Evolutionary conservation across 768 basidiomycete species (phyloP), one percentile per base, ranked within the genome.

Genomic region (Boletellus ananas): DNA sequence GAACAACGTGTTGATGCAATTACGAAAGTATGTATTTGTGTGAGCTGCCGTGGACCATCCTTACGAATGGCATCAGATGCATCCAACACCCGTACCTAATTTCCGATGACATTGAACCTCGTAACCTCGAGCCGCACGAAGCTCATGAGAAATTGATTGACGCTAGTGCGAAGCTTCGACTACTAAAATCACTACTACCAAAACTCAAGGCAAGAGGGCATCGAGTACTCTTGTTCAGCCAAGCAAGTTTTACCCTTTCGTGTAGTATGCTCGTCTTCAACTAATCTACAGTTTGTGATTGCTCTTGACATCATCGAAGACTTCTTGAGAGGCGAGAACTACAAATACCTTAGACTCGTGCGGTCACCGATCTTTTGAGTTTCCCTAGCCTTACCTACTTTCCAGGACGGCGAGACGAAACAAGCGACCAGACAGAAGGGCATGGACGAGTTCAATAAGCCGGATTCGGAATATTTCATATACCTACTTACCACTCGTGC

Each of bases 381-480:
- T 5, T 18, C 34, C 55, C 46, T 53, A 17, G 36, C 53, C 39
- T 57, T 27, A 61, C 31, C 2, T 25, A 36, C 42, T 50, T 18
- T 21, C 1, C 58, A 95, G 89, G 95, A 98, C 64, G 96, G 96
- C 11, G 84, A 81, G 52, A 94, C 93, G 4, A 88, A 88, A 64
- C 84, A 89, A 58, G 74, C 76, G 4, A 80, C 82, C n/a, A 80
- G 96, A 20, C 96, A 99, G 66, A 91, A 90, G 64, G 84, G 83
- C 42, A 96, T 99, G 84, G 96, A 99, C 58, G 84, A 85, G 54
- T 99, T 89, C 75, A 97, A 99, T 68, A 84, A 80, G 34, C 84
- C 85, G 4, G 80, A 79, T 33, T 97, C 94, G 2, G 90, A 94
- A 43, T 71, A 86, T 47, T 95, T 94, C 67, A 84, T 98, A 54